Base-by-base conservation (phyloP, 768 basidiomycete species). In the Pulveroboletus sp. region DNA sequence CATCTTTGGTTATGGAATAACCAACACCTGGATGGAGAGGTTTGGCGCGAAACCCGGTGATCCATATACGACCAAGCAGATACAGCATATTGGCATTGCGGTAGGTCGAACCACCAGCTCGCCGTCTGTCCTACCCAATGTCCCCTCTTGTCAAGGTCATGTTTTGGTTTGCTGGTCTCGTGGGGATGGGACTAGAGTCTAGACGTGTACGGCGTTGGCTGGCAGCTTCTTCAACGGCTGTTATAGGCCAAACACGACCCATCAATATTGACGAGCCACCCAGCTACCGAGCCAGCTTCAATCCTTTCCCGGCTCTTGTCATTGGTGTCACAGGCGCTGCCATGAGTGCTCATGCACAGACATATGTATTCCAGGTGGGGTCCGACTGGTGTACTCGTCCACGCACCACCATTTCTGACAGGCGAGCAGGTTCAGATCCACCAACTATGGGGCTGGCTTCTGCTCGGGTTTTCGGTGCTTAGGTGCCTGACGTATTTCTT, bases 21-120 rank as follows among this genome's bases (percentile, higher is more conserved):
- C 91, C 38, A 95, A 98, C 64, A 92, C 88, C 14, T 98, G 92
- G 91, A 92, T 97, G 89, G 95, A 98, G 69, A 80, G 95, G 37
- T 89, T 95, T 57, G 94, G 93, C 4, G 89, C 84, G 1, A 69
- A 77, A 14, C 70, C 86, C 0, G 90, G 89, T 13, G 84, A 86
- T 62, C 89, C 93, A 13, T 95, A 79, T 70, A 88, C 89, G 2
- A 87, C 92, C 24, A 95, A 93, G 67, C 81, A 96, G 63, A 80
- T 96, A 14, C 92, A 98, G 61, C 95, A 97, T 60, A 94, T 95
- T 47, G 80, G 86, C 48, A 96, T 98, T 56, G 94, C 94, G 59
- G 89, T 86, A 64, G 57, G 78, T 57, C 37, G 43, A 51, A 10
- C 18, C n/a, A 0, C 3, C 21, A 1, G n/a, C 3, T n/a, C 21